Percentiles rank a stretch among this genome's conserved stretches.
Conservation (phyloP, 306 rosid genomes). For the Herpetospermum pedunculosum region DNA sequence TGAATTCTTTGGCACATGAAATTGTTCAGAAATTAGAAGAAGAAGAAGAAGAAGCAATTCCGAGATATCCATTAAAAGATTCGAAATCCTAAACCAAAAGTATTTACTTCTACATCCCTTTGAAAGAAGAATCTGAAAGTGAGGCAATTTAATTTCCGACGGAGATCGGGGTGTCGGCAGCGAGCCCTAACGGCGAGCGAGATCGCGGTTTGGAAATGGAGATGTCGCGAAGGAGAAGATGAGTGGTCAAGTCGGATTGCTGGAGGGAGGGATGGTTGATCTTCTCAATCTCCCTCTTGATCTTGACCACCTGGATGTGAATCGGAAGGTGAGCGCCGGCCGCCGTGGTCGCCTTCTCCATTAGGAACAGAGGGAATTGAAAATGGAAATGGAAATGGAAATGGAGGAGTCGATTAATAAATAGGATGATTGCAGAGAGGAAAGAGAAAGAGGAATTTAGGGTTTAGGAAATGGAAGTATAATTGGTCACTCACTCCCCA, state of each 20-base stretch:
- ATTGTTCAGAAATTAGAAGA: background rate
- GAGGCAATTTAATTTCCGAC: constrained; percentile 31
- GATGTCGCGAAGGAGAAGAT: constrained; percentile 25
- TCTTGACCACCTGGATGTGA: constrained; percentile 73
- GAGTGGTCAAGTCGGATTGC: constrained; percentile 31
- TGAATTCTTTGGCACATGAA: too few relatives aligned
- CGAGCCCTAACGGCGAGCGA: constrained; percentile 52
- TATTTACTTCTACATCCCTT: background rate
- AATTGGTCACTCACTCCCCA: too few relatives aligned
- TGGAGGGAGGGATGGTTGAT: constrained; percentile 51
- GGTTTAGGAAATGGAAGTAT: too few relatives aligned
- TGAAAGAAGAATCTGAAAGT: background rate
- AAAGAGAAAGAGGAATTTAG: too few relatives aligned
- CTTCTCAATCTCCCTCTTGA: constrained; percentile 66
- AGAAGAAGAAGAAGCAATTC: background rate
- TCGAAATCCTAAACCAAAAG: background rate
- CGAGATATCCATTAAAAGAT: background rate
- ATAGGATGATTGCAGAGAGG: too few relatives aligned
- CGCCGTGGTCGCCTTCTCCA: background rate
- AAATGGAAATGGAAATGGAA: too few relatives aligned
- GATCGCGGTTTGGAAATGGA: constrained; percentile 21
- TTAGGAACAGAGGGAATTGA: too few relatives aligned
- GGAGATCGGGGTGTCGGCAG: constrained; percentile 20
- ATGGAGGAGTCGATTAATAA: too few relatives aligned
- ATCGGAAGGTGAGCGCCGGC: constrained; percentile 14